These are phyloP conservation scores for Yamadazyma philogaea DNA, from an alignment of 805 yeast genomes.

Conservation along the genomic window DNA sequence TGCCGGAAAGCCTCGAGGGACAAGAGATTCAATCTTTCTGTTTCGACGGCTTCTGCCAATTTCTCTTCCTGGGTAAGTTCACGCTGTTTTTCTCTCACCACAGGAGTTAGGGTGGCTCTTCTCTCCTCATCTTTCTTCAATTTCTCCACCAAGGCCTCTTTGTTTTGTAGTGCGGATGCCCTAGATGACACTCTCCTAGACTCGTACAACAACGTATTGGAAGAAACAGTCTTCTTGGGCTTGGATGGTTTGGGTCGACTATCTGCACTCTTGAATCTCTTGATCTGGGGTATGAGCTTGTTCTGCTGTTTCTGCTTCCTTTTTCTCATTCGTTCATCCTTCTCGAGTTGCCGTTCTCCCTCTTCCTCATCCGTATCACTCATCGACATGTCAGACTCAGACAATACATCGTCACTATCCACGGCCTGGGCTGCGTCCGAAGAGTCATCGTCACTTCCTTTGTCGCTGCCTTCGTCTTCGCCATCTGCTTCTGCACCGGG, in stretches of 20 bases:
- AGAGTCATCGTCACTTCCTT: slow-evolving; percentile 9
- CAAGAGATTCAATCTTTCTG: slow-evolving; percentile 71
- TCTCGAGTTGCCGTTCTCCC: slow-evolving; percentile 63
- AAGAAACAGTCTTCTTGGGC: slow-evolving; percentile 31
- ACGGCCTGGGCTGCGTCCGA: slow-evolving; percentile 17
- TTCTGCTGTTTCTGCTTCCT: slow-evolving; percentile 22
- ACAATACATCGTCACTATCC: slow-evolving; percentile 49
- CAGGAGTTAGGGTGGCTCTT: slow-evolving; percentile 45
- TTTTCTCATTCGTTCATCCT: slow-evolving; percentile 37
- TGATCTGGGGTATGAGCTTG: slow-evolving; percentile 29
- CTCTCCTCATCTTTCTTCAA: slow-evolving; percentile 66
- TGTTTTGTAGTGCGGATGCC: slow-evolving; percentile 71
- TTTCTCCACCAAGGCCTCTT: slow-evolving; percentile 70
- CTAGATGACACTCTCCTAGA: slow-evolving; percentile 74
- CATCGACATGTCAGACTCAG: slow-evolving; percentile 51
- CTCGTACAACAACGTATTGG: slow-evolving; percentile 50
- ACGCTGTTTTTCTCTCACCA: slow-evolving; percentile 36
- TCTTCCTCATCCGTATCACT: slow-evolving; percentile 62
- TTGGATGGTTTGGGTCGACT: slow-evolving; percentile 22
- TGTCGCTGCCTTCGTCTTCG: slow-evolving; percentile 17
- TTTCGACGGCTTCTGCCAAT: slow-evolving; percentile 78
- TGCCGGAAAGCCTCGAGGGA: slow-evolving; percentile 78
- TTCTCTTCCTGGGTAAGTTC: slow-evolving; percentile 71
- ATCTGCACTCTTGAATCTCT: slow-evolving; percentile 26
- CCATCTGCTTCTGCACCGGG: slow-evolving; percentile 16